phyloP scores from a whole-genome alignment of 768 basidiomycete genomes.

The Sporobolomyces phaffii region DNA sequence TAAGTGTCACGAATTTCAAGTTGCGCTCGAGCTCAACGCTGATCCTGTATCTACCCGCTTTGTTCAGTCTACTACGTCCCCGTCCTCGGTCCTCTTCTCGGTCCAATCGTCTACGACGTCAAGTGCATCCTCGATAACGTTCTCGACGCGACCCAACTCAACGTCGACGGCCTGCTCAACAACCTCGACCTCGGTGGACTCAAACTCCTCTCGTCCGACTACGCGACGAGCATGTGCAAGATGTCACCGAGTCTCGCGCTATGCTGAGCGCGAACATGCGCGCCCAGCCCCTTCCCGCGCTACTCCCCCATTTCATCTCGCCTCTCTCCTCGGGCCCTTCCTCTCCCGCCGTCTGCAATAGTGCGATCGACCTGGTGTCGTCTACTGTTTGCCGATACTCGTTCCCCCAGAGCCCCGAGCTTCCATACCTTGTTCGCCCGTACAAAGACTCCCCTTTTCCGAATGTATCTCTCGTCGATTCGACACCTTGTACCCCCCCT shows the following conservation, averaged over 20 bases:
- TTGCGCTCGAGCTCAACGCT: background rate
- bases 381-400: no score
- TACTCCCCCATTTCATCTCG: background rate
- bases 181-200: slow-evolving; percentile 4
- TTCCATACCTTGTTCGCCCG: no score
- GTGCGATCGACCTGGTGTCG: no score
- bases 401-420: no score
- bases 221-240: slow-evolving; percentile 11
- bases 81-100: slow-evolving; percentile 3
- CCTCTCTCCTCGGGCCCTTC: background rate
- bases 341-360: no score
- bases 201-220: slow-evolving; percentile 1
- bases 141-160: slow-evolving; percentile 4
- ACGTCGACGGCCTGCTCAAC: slow-evolving; percentile 24
- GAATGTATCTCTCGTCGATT: background rate
- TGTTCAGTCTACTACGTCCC: slow-evolving; percentile 20
- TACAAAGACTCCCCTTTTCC: no score
- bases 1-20: background rate
- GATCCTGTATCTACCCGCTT: background rate
- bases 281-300: background rate
- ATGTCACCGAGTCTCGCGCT: slow-evolving; percentile 7
- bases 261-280: slow-evolving; percentile 1
- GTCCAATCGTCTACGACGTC: slow-evolving; percentile 15
- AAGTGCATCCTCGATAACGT: slow-evolving; percentile 25
- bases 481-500: no score